Evolutionary conservation across 108 stramenopile species (phyloP), one percentile per base, ranked within the genome.

Genomic region (Schizochytrium sp.): DNA sequence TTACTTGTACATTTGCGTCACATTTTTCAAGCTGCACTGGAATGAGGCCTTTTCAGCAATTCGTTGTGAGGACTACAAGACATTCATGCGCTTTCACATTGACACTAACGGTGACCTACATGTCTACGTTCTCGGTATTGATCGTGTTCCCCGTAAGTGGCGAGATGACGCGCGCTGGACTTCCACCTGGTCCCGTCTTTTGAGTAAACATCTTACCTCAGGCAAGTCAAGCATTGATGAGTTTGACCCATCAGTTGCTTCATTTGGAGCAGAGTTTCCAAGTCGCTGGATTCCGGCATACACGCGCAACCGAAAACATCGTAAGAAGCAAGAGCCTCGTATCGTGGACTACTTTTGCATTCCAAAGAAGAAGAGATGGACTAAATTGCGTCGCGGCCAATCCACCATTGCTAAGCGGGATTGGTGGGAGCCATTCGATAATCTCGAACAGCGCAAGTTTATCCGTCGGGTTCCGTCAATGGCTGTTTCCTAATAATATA

Each of bases 71-170:
- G 76, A 83, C 76, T 83, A 55, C 76, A 83, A 83, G 53, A 83
- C 50, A 47, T 83, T 83, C 55, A 83, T 55, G 76, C n/a, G 49
- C 3, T 59, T 46, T 17, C 57, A 55, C n/a, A 88, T 93, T 45
- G 89, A 90, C 45, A 72, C 90, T 42, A 87, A 92, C 28, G 94
- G 94, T 17, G 94, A 95, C 47, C 89, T 95, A 17, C 92, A 94
- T 72, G 90, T 93, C 10, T 95, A 90, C 89, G 91, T 90, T 13
- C 90, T 95, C 61, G 94, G 94, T 13, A 72, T 95, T 42, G 89
- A 93, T 61, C 91, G 93, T 28, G 94, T 95, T 40, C 94, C 94
- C 64, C 93, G 91, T 57, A 59, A 72, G 47, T 94, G 94, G 94
- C 88, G 83, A 4, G 90, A 89, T 55, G 93, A 94, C 88, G 92